Percentiles rank a stretch among this genome's conserved stretches.
These are phyloP conservation scores for Strigomonas oncopelti DNA, from an alignment of 208 protist genomes.

Conservation along the genomic window DNA sequence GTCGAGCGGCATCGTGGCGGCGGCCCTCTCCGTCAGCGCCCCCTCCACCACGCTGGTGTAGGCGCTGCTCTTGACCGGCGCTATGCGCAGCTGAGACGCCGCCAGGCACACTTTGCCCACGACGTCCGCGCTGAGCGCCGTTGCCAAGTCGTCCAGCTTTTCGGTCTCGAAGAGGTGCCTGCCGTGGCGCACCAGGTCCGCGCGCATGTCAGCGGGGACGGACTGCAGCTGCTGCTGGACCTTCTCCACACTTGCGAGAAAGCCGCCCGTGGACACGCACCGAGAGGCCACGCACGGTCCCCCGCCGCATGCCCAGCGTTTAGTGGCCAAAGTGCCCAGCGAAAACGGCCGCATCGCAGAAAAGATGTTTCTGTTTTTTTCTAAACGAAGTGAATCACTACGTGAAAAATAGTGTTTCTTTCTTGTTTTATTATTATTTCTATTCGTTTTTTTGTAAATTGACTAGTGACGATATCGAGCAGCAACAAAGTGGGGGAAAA, in stretches of 20 bases:
- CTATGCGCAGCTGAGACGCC: constrained; percentile 73
- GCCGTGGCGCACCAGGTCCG: constrained; percentile 73
- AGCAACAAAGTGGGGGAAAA: no score
- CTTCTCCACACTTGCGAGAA: constrained; percentile 62
- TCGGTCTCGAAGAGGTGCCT: constrained; percentile 79
- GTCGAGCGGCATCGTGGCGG: constrained; percentile 50
- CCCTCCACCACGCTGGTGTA: constrained; percentile 50
- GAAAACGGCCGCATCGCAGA: constrained; percentile 5
- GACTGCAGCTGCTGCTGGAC: constrained; percentile 71
- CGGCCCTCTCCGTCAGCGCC: constrained; percentile 30
- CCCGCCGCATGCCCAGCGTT: background rate
- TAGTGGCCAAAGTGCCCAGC: background rate
- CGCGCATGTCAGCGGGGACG: constrained; percentile 32
- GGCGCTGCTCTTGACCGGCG: constrained; percentile 53
- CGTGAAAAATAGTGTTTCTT: no score
- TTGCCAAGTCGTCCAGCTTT: constrained; percentile 57
- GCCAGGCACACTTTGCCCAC: constrained; percentile 65
- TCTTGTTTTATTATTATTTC: no score
- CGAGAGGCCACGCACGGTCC: no score
- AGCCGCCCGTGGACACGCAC: constrained; percentile 50
- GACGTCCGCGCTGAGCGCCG: constrained; percentile 45
- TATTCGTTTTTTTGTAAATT: no score
- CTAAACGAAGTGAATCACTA: background rate
- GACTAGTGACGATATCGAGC: no score
- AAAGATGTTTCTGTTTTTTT: background rate